A percentile compares a stretch with the other conserved stretches of the same genome.
Evolutionary conservation across 768 basidiomycete genomes (phyloP).

Genomic region (Rhizopogon roseolus): DNA sequence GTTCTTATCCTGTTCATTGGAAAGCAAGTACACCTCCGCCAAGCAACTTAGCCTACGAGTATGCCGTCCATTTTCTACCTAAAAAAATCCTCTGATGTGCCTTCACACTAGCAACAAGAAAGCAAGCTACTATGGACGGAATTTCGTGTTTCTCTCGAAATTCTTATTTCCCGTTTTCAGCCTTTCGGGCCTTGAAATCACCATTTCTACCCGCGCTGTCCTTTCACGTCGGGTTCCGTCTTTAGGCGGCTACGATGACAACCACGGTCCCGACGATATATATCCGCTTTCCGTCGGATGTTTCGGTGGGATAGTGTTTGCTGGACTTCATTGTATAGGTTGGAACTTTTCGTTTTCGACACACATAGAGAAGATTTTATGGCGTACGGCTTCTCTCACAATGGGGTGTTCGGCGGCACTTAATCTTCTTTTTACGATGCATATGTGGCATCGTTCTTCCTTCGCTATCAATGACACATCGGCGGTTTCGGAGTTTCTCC

Average conservation of each 20-base stretch:
- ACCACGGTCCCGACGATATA: too few species aligned
- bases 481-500: too few species aligned
- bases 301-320: slow-evolving; percentile 14
- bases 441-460: too few species aligned
- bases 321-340: slow-evolving; percentile 19
- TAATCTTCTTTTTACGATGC: too few species aligned
- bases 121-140: too few species aligned
- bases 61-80: too few species aligned
- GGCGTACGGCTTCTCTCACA: slow-evolving; percentile 13
- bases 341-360: slow-evolving; percentile 18
- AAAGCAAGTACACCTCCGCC: not conserved
- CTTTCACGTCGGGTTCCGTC: not conserved
- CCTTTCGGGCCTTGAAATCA: too few species aligned
- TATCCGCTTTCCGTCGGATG: not conserved
- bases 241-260: not conserved
- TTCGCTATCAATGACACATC: too few species aligned
- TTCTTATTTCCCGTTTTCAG: not conserved
- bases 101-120: too few species aligned
- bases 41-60: too few species aligned
- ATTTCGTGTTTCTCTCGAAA: too few species aligned
- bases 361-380: slow-evolving; percentile 11
- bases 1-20: slow-evolving; percentile 3
- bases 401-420: not conserved
- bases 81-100: too few species aligned
- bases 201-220: not conserved